Evolutionary conservation across 352 stramenopile genomes (phyloP), one percentile per base, ranked within the genome.

Genomic region (Phytophthora constricta): DNA sequence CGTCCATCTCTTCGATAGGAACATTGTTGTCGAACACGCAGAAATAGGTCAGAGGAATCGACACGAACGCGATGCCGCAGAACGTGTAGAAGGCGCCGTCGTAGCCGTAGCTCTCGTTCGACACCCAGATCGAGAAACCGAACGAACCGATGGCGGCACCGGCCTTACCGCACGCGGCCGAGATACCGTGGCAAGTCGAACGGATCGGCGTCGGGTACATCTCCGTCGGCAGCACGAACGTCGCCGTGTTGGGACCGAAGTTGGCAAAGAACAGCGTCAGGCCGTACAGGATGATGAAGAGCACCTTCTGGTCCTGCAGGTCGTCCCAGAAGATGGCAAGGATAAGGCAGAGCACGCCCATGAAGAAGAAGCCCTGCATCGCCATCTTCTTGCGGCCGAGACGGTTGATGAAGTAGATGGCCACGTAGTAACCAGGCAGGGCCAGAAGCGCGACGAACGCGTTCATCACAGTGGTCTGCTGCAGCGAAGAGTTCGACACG

Each of bases 171-270:
- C 45, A 56, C 16, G 57, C 46, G 31, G 46, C 57, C 2, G 46
- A 57, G 68, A 96, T 89, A 16, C 90, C 89, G 74, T 96, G 88
- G 62, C 86, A 93, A n/a, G 83, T 86, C 22, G 80, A 89, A 19
- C 90, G 78, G 59, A 95, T 88, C 59, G 90, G 75, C 16, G 90
- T 96, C 27, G 72, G 72, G 58, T 76, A 78, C 39, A 95, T 87
- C 71, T 96, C 90, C 20, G 89, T 84, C 3, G 89, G 87, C 72
- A 96, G 82, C 33, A 96, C 79, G 74, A 95, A 95, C 16, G 85
- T 93, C 26, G 85, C 89, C 27, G 71, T 73, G 68, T 92, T 92
- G 33, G 85, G 85, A 1, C 82, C 82, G 43, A 91, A 90, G 49
- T 88, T 85, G 54, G 70, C 66, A 50, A 79, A 80, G 55, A 86